A percentile compares a stretch with the other conserved stretches of the same genome.
phyloP scores from a whole-genome alignment of 176 grass and related monocot genomes.

The Chrysopogon serrulatus region DNA sequence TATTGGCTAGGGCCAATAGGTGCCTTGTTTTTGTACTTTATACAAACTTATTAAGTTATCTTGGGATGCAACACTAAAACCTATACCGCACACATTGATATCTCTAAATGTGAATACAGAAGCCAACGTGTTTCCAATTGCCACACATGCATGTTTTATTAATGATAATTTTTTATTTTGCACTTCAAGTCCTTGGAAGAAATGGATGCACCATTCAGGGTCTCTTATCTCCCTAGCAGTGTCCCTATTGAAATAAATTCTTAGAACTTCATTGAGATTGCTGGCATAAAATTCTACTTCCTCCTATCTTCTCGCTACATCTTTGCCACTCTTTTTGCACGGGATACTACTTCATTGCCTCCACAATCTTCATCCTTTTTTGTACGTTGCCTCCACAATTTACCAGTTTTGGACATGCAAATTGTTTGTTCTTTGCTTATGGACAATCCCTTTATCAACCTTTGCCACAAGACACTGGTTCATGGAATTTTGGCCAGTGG shows the following conservation, averaged over 20 bases:
- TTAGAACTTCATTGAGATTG: conserved; percentile 59
- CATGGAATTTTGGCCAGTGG: no score
- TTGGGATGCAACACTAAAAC: conserved; percentile 47
- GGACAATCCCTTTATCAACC: no score
- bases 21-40: conserved; percentile 53
- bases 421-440: no score
- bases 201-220: conserved; percentile 46
- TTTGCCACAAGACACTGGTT: no score
- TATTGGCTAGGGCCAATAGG: no score
- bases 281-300: conserved; percentile 60
- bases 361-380: background rate
- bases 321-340: background rate
- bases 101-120: conserved; percentile 20
- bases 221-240: conserved; percentile 37
- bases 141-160: conserved; percentile 76
- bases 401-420: no score
- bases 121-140: conserved; percentile 36
- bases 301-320: conserved; percentile 57
- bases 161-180: conserved; percentile 76
- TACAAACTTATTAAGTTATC: conserved; percentile 64
- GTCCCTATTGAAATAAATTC: conserved; percentile 56
- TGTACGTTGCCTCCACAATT: no score
- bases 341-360: background rate
- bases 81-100: conserved; percentile 50
- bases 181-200: conserved; percentile 63